Base-by-base conservation (phyloP, 179 eudicot species). In the Drosera spatulata region DNA sequence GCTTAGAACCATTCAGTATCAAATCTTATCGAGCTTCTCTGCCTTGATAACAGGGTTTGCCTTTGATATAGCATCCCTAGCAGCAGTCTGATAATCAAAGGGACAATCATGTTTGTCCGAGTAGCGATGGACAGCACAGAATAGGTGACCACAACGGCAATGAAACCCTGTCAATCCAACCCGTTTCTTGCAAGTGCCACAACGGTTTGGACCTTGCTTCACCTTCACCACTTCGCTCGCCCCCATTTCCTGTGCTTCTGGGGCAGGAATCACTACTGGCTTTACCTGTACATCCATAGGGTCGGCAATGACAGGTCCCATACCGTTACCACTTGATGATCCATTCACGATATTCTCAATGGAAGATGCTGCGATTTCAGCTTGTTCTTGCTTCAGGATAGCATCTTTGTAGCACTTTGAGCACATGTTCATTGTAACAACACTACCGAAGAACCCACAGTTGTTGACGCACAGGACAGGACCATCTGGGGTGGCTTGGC, bases 281-380 rank as follows among this genome's bases (percentile, higher is more conserved):
- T 61, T 77, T 55, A 77, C 61, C 64, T 77, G 69, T 40, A 74
- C 54, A 58, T 70, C 66, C 38, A 65, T 49, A 22, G 55, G 56
- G 41, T 59, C 66, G 5, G 73, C 61, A 41, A 68, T 37, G 41
- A 71, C 54, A 3, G 78, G 66, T 47, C 74, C 88, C 60, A 79
- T 82, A 55, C 50, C 75, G 10, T 53, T 78, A 41, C 58, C 12
- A 22, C 40, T 55, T 3, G 87, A 70, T 22, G 62, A 74, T 41
- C 97, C 97, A 51, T 87, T 90, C 33, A 87, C 86, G 11, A 87
- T 64, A 59, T 70, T 87, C 54, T 78, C 85, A 63, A 89, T 60
- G 39, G 97, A 89, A 13, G 89, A 71, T 37, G 86, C 87, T 13
- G 95, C 97, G 39, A 87, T 83, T 61, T 85, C 69, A 39, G 97